Evolutionary conservation across 2,329 filamentous ascomycete species (phyloP), one percentile per base, ranked within the genome.

Genomic region (Knufia petricola): DNA sequence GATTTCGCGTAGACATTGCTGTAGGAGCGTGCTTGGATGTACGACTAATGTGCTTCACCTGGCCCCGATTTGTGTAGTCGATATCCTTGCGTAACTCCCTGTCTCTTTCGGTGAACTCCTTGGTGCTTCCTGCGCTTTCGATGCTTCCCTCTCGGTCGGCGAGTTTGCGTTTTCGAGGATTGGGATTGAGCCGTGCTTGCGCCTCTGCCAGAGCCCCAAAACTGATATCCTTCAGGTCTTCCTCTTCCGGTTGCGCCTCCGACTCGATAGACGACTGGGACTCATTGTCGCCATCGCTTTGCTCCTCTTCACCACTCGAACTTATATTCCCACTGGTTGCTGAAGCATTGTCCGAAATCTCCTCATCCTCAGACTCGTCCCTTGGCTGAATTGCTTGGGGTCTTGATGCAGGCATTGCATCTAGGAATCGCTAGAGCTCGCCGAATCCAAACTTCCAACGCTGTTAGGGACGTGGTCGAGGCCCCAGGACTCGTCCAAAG

Each of bases 151-250:
- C 56, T 53, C 45, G 57, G 12, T 28, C 49, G 40, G 51, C 42
- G 53, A 57, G 32, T 52, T 58, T 59, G 26, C 56, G 49, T 41
- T 58, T 54, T 59, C 62, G 46, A 45, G 57, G 49, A 65, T 67
- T 66, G 57, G 59, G 64, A 62, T 69, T 70, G 26, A 94, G 67
- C 0, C 80, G 77, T 32, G 82, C 82, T 69, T 94, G 87, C 1
- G 88, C 89, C 71, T 87, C 86, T 55, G 86, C 87, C 34, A 95
- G 73, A n/a, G 86, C 85, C 54, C 88, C 89, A 61, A 96, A 95
- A 20, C 88, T 92, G 55, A 95, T 79, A 52, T 71, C 74, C 59
- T 70, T 73, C 50, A 82, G 17, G 40, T 48, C 49, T 6, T 23
- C 15, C 17, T 43, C 28, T 3, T 40, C 44, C 7, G 15, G 15